Conservation (phyloP, 257 asterid species). For the Nyctanthes arbortristis region DNA sequence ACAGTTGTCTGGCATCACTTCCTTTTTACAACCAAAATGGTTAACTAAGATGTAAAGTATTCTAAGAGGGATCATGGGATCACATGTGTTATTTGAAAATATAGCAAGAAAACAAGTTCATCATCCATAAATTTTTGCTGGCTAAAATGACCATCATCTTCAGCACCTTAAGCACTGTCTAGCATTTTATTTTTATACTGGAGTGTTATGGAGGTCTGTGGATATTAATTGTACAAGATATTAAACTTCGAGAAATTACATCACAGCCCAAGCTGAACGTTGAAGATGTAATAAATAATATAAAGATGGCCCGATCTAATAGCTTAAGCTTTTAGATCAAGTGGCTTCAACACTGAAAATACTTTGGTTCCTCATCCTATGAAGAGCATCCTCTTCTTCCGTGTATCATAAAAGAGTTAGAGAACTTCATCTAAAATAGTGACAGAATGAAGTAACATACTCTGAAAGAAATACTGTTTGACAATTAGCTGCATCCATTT, state of each 20-base stretch:
- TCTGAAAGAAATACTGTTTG: slow-evolving; percentile 88
- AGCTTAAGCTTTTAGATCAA: too few species aligned
- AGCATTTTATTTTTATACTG: neutral
- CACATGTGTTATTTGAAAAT: neutral
- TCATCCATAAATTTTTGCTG: neutral
- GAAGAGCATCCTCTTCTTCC: neutral
- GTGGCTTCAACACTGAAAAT: too few species aligned
- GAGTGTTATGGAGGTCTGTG: neutral
- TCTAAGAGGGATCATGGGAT: neutral
- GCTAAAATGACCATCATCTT: neutral
- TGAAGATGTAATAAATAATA: too few species aligned
- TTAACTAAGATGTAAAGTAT: neutral
- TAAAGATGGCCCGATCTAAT: too few species aligned
- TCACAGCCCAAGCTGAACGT: neutral
- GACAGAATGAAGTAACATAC: slow-evolving; percentile 44
- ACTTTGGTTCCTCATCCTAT: neutral
- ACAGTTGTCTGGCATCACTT: neutral
- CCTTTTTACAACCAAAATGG: neutral
- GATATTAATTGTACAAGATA: neutral
- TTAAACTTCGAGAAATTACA: neutral
- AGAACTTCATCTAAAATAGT: neutral
- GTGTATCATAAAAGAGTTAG: neutral
- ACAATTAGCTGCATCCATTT: slow-evolving; percentile 89
- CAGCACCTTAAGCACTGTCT: too few species aligned
- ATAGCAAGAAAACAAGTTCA: neutral